These are phyloP conservation scores for Trichoderma atrobrunneum DNA, from an alignment of 2,329 filamentous ascomycete genomes.

Conservation along the genomic window DNA sequence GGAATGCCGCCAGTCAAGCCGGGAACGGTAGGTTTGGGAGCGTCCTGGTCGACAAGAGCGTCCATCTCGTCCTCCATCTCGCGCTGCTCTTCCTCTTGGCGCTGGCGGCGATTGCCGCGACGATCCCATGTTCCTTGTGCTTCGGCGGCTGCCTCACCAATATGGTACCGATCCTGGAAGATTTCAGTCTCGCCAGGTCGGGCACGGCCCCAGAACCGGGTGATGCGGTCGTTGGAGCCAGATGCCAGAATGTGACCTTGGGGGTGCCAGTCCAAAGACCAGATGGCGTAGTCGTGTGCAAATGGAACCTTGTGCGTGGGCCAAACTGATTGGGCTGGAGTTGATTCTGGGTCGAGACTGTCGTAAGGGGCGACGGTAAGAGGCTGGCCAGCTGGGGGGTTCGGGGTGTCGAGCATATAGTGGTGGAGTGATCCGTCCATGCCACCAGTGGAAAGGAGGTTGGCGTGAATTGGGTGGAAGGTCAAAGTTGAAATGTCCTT, in stretches of 20 bases:
- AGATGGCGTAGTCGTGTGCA: slow-evolving; percentile 93
- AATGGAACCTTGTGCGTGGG: slow-evolving; percentile 83
- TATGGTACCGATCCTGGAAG: slow-evolving; percentile 89
- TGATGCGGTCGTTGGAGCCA: slow-evolving; percentile 94
- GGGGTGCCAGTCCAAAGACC: slow-evolving; percentile 98
- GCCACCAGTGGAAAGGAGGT: slow-evolving; percentile 84
- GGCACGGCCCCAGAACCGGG: slow-evolving; percentile 91
- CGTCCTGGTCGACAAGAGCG: slow-evolving; percentile 84
- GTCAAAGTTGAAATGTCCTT: slow-evolving; percentile 91
- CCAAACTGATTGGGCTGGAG: slow-evolving; percentile 84
- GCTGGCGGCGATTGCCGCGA: slow-evolving; percentile 71
- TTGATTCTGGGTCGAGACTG: slow-evolving; percentile 71
- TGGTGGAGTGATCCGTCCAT: slow-evolving; percentile 87
- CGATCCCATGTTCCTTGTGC: slow-evolving; percentile 93
- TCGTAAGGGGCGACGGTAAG: slow-evolving; percentile 80
- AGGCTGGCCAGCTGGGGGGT: slow-evolving; percentile 71
- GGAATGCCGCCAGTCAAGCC: slow-evolving; percentile 48
- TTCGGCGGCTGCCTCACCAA: slow-evolving; percentile 89
- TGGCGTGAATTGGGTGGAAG: slow-evolving; percentile 92
- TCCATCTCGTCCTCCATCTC: slow-evolving; percentile 92
- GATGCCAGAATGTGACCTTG: slow-evolving; percentile 93
- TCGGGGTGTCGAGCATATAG: slow-evolving; percentile 94
- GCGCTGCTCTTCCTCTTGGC: slow-evolving; percentile 89
- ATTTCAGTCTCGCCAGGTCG: slow-evolving; percentile 83
- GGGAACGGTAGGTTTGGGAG: slow-evolving; percentile 46